Conservation (phyloP, 164 flowering plant genomes). For the Piper longum region DNA sequence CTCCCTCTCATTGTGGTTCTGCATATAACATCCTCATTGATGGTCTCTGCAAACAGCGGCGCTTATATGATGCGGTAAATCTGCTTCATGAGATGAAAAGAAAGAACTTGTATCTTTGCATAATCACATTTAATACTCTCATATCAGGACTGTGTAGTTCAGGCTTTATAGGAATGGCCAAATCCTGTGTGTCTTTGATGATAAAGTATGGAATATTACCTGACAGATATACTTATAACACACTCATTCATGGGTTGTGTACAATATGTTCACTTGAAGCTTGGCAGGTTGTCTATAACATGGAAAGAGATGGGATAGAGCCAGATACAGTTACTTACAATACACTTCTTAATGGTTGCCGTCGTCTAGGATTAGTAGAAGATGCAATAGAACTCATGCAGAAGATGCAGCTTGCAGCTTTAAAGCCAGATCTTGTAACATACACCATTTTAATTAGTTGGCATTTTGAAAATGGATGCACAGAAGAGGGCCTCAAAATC, state of each 20-base stretch:
- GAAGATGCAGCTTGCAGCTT: conserved; percentile 30
- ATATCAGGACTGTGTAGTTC: conserved; percentile 47
- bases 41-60: conserved; percentile 52
- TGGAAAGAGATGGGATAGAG: conserved; percentile 45
- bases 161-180: conserved; percentile 45
- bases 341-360: conserved; percentile 47
- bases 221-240: conserved; percentile 57
- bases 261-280: conserved; percentile 56
- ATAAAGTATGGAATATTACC: conserved; percentile 48
- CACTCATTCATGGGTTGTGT: conserved; percentile 65
- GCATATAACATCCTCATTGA: conserved; percentile 40
- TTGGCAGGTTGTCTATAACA: conserved; percentile 30
- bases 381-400: conserved; percentile 29
- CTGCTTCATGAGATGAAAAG: conserved; percentile 22
- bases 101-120: conserved; percentile 23
- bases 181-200: conserved; percentile 54
- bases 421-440: conserved; percentile 29
- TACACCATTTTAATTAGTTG: conserved; percentile 45
- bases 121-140: conserved; percentile 45
- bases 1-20: conserved; percentile 21
- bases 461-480: conserved; percentile 36
- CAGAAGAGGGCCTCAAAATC: conserved; percentile 37
- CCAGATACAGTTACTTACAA: conserved; percentile 61
- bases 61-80: conserved; percentile 38
- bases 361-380: conserved; percentile 27